These are phyloP conservation scores for Geotrichum europaeum DNA, from an alignment of 1,139 yeast genomes.

Conservation along the genomic window DNA sequence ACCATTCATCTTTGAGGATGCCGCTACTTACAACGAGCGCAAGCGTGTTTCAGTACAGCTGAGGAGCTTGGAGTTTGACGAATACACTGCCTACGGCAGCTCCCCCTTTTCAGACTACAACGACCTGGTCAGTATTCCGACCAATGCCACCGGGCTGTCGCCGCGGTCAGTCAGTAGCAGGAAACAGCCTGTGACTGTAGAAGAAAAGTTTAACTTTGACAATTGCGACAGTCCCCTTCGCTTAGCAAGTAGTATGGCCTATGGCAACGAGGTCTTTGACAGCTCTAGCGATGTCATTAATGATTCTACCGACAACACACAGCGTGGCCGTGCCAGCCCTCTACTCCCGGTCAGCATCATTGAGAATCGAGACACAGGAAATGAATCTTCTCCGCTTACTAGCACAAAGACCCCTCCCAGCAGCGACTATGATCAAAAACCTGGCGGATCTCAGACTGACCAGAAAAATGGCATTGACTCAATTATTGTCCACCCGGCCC, in stretches of 20 bases:
- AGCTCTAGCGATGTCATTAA: slow-evolving; percentile 7
- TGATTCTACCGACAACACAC: background rate
- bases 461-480: background rate
- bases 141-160: background rate
- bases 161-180: background rate
- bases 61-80: background rate
- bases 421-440: background rate
- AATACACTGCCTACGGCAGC: background rate
- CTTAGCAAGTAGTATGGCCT: background rate
- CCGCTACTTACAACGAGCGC: background rate
- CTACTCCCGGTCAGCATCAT: slow-evolving; percentile 9
- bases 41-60: background rate
- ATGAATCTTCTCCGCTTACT: background rate
- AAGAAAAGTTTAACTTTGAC: background rate
- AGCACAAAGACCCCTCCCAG: background rate
- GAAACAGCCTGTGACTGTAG: background rate
- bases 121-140: background rate
- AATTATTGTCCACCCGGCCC: slow-evolving; percentile 3
- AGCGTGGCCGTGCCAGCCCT: slow-evolving; percentile 5
- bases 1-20: background rate
- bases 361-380: background rate
- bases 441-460: background rate
- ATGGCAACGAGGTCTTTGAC: slow-evolving; percentile 11
- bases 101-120: background rate
- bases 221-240: background rate